A percentile compares a stretch with the other conserved stretches of the same genome.
Evolutionary conservation across 306 rosid species (phyloP).

Genomic region (Dryas octopetala): DNA sequence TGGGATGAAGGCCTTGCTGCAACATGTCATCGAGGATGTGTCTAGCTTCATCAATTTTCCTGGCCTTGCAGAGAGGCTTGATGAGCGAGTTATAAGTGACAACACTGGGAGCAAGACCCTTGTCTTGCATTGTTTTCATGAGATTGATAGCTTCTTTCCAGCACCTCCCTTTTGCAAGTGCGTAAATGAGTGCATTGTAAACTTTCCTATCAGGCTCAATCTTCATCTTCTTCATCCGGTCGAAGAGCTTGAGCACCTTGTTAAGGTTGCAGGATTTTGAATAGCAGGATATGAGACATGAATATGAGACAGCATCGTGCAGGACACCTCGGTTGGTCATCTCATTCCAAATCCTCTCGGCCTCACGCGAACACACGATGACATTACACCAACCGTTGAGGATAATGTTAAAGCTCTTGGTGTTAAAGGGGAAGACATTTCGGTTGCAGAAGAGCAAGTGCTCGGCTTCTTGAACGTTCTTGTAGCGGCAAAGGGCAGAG

Average conservation of each 20-base stretch:
- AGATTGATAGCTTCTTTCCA: conserved; percentile 63
- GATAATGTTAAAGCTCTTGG: conserved; percentile 83
- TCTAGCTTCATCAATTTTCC: conserved; percentile 58
- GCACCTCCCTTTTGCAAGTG: conserved; percentile 67
- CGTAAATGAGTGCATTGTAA: conserved; percentile 67
- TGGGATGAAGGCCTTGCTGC: conserved; percentile 49
- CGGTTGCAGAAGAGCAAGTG: conserved; percentile 62
- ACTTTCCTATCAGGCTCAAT: conserved; percentile 72
- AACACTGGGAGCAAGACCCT: conserved; percentile 53
- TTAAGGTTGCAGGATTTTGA: conserved; percentile 60
- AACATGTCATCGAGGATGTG: conserved; percentile 54
- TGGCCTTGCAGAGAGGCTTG: conserved; percentile 74
- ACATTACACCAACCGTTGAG: conserved; percentile 88
- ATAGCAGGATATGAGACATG: conserved; percentile 79
- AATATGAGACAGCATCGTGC: conserved; percentile 72
- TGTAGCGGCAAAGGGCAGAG: conserved; percentile 85
- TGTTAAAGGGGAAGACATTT: conserved; percentile 54
- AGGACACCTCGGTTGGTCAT: conserved; percentile 62
- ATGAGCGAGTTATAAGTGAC: conserved; percentile 79
- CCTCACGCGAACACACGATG: conserved; percentile 60
- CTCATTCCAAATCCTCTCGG: conserved; percentile 77
- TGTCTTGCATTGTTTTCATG: conserved; percentile 61
- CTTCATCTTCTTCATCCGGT: conserved; percentile 54
- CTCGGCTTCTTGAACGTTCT: conserved; percentile 80
- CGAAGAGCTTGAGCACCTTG: conserved; percentile 63